Evolutionary conservation across 1,139 yeast genomes (phyloP), one percentile per base, ranked within the genome.

Genomic region (Pichia sp.): DNA sequence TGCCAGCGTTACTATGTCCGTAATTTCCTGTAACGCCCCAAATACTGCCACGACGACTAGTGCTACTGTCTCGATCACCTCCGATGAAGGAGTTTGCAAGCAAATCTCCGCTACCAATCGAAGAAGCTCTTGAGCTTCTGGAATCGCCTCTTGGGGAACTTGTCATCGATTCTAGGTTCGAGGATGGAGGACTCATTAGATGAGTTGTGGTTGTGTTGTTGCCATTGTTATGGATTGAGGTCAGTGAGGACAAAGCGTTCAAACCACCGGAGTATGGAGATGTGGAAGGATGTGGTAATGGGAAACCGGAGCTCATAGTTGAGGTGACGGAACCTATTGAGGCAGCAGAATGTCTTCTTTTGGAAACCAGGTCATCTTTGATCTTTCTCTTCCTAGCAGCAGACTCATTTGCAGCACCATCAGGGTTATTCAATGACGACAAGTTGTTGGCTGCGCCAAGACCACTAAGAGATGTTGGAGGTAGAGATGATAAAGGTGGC

Each of bases 301-400:
- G 8, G 41, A 46, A 16, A 8, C 40, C 40, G n/a, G 40, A 36
- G 15, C 40, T 36, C 13, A 36, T 42, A 13, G 16, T 44, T 16
- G 55, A 49, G 29, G 13, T 34, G 5, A 5, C 8, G 8, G 56
- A 54, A 8, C 51, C 63, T 6, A 66, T 61, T 7, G 68, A 62
- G 10, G 70, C 70, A 8, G 67, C 69, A 3, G 71, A 68, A 54
- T 67, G 71, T 53, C 72, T 63, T 48, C 72, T 64, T 10, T 63
- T 54, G 3, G 67, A 65, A 31, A 56, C 58, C 4, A 54, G 43
- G 26, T 66, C 70, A 41, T 67, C 70, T 45, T 60, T 45, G 11
- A 67, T 48, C 47, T 64, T 67, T 36, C 70, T 54, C 55, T 66
- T 65, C 38, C 69, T 47, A 19, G 62, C 29, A 8, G 63, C 30